Evolutionary conservation across 2,329 filamentous ascomycete species (phyloP).

Genomic region (Elsinoe ampelina): DNA sequence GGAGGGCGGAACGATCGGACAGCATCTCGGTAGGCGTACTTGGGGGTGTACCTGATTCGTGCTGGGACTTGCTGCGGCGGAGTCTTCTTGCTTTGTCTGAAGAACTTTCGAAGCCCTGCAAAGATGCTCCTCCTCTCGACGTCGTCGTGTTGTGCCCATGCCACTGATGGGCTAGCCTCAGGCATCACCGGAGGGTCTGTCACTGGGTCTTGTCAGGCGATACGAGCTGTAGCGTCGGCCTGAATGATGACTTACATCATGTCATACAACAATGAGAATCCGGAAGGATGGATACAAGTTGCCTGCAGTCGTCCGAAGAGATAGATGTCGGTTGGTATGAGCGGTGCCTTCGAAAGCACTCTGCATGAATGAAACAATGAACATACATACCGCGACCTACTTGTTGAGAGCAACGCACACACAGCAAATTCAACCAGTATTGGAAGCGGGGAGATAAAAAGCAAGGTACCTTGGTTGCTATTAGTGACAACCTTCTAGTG

Average conservation of each 20-base stretch:
- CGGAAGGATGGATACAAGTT: too few species aligned
- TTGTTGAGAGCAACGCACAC: too few species aligned
- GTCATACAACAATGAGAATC: too few species aligned
- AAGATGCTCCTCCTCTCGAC: background rate
- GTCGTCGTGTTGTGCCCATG: slow-evolving; percentile 4
- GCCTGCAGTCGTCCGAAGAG: too few species aligned
- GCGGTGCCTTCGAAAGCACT: too few species aligned
- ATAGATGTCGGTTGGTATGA: too few species aligned
- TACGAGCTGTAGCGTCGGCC: too few species aligned
- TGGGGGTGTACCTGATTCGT: background rate
- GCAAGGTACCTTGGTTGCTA: background rate
- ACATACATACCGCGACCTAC: too few species aligned
- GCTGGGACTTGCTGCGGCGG: background rate
- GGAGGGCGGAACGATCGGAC: slow-evolving; percentile 8
- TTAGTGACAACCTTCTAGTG: too few species aligned
- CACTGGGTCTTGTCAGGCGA: too few species aligned
- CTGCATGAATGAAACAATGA: too few species aligned
- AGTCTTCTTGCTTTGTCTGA: background rate
- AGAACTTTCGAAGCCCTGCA: background rate
- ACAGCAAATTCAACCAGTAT: background rate
- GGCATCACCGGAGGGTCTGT: background rate
- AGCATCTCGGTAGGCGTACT: slow-evolving; percentile 9
- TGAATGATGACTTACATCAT: too few species aligned
- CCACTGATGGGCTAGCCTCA: background rate
- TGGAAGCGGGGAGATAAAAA: background rate